Base-by-base conservation (phyloP, 805 yeast species). In the Candida montana region DNA sequence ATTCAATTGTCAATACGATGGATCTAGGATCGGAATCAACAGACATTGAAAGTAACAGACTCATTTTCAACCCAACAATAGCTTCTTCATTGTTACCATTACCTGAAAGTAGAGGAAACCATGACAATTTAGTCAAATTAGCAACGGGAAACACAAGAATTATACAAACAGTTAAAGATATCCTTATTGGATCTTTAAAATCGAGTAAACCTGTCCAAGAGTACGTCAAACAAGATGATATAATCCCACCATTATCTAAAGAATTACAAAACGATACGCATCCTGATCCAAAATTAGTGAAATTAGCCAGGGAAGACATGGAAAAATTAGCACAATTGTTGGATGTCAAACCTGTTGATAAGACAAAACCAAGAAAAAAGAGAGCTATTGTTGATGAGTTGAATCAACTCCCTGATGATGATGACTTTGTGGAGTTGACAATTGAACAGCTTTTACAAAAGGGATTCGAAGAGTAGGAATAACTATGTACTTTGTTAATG, bases 1-100 rank as follows among this genome's bases (percentile, higher is more conserved):
- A 63, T 13, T 50, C 63, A 12, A 62, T 67, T 28, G 65, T 80
- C 12, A 65, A 68, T 12, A 46, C 54, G 2, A 61, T 77, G 70
- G 75, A 72, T 49, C 48, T 75, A 5, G 69, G 65, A 35, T 46
- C 43, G 9, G 47, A 41, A 1, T 54, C 51, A 8, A 48, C 52
- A 13, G 64, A 63, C 41, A 47, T 52, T 33, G 46, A 49, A 9
- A 47, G 47, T 5, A 38, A 38, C 4, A 48, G 43, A 21, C 35
- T 49, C 24, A 30, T 53, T 2, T 50, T 50, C 42, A 56, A 51
- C 24, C 51, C 53, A 29, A 34, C 39, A 19, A 6, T 37, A 1
- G 31, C 36, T 1, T 49, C 50, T 13, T 47, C 38, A 38, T 54
- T 23, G 31, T 40, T 42, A 6, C 43, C 57, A 19, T 45, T 51